phyloP scores from a whole-genome alignment of 2,329 filamentous ascomycete species.

The Aspergillus alliaceus region DNA sequence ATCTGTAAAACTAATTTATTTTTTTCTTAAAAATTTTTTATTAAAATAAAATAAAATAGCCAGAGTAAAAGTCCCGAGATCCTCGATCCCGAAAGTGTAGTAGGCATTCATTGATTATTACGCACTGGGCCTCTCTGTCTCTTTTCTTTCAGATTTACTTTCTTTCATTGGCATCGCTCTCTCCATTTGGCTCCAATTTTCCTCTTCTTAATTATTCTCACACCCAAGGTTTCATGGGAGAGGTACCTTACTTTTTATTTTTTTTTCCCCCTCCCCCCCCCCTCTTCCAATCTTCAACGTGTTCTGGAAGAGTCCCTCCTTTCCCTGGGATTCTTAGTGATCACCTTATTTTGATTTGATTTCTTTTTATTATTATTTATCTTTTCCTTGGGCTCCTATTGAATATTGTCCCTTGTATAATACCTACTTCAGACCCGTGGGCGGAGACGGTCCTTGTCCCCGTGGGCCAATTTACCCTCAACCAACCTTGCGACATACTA shows the following conservation, averaged over 20 bases:
- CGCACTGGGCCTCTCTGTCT: background rate
- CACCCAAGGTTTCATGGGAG: conserved; percentile 12
- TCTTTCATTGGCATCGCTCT: conserved; percentile 9
- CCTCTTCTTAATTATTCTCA: conserved; percentile 17
- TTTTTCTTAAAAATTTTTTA: background rate
- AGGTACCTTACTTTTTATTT: conserved; percentile 5
- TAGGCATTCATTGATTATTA: background rate
- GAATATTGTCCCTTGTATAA: conserved; percentile 1
- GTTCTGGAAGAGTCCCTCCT: background rate
- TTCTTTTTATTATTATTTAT: background rate
- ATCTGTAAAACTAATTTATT: conserved; percentile 1
- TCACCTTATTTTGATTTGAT: background rate
- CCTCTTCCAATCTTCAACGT: conserved; percentile 1
- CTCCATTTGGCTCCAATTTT: conserved; percentile 22
- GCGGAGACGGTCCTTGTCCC: conserved; percentile 3
- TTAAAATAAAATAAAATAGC: conserved; percentile 5
- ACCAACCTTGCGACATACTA: conserved; percentile 9
- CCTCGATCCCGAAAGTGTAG: conserved; percentile 15
- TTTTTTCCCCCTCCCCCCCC: background rate
- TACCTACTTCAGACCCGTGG: conserved; percentile 1
- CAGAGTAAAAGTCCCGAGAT: conserved; percentile 17
- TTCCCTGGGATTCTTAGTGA: background rate
- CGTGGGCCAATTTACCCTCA: conserved; percentile 12
- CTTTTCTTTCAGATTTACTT: conserved; percentile 17
- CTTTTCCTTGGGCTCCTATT: background rate